Evolutionary conservation across 441 rosid genomes (phyloP).

Genomic region (Theobroma grandiflorum): DNA sequence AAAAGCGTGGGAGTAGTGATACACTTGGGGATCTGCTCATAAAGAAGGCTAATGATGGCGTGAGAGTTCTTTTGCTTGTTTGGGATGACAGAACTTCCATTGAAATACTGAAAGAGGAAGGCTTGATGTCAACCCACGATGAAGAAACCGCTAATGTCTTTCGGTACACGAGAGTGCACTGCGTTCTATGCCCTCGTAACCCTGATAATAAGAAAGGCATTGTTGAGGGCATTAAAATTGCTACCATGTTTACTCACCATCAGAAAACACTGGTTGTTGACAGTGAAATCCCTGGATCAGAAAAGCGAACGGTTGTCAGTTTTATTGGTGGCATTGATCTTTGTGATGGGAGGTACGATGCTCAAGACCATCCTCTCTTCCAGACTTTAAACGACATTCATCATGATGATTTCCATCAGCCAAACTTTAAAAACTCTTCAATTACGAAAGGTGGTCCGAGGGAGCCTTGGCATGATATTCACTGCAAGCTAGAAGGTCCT

Average conservation of each 20-base stretch:
- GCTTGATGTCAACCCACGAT: constrained; percentile 51
- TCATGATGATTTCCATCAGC: constrained; percentile 45
- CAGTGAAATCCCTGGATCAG: constrained; percentile 22
- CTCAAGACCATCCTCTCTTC: constrained; percentile 44
- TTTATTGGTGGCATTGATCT: constrained; percentile 51
- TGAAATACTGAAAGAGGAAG: constrained; percentile 34
- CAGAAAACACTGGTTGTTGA: constrained; percentile 48
- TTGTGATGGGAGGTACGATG: constrained; percentile 49
- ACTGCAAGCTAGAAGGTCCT: constrained; percentile 48
- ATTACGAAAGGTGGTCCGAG: constrained; percentile 47
- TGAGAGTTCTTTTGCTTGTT: constrained; percentile 45
- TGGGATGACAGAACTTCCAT: constrained; percentile 53
- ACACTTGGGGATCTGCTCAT: constrained; percentile 42
- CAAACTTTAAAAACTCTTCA: constrained; percentile 35
- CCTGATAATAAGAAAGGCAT: constrained; percentile 40
- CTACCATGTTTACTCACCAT: constrained; percentile 51
- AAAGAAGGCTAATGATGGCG: constrained; percentile 47
- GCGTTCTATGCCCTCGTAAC: constrained; percentile 47
- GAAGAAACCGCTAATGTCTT: constrained; percentile 42
- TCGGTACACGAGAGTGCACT: constrained; percentile 32
- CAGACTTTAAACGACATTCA: constrained; percentile 36
- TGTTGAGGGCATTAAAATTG: constrained; percentile 36
- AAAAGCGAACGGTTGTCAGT: constrained; percentile 38
- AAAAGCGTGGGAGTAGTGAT: constrained; percentile 22
- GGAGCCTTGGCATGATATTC: constrained; percentile 57